Conservation (phyloP, 306 rosid species). For the Lathyrus sativus region DNA sequence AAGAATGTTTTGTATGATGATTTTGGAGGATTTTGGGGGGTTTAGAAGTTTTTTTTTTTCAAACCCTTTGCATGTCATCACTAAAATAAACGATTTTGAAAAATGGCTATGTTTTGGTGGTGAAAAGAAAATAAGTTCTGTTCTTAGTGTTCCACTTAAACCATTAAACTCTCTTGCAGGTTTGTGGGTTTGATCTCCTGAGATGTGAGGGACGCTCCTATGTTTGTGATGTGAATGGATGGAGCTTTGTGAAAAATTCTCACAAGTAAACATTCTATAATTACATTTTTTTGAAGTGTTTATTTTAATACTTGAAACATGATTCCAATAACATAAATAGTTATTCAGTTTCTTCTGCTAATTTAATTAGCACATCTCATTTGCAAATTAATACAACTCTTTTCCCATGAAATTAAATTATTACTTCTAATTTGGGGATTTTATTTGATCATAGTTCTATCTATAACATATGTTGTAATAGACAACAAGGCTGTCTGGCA, state of each 20-base stretch:
- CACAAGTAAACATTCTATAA: slow-evolving; percentile 71
- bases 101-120: background rate
- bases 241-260: slow-evolving; percentile 97
- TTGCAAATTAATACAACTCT: background rate
- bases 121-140: background rate
- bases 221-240: slow-evolving; percentile 97
- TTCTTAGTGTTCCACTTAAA: slow-evolving; percentile 8
- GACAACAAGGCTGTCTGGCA: slow-evolving; percentile 23
- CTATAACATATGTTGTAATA: background rate
- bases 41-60: too few species aligned
- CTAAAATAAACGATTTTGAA: background rate
- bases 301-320: slow-evolving; percentile 14
- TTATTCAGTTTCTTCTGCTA: slow-evolving; percentile 17
- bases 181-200: slow-evolving; percentile 96
- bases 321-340: slow-evolving; percentile 19
- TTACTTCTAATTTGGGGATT: slow-evolving; percentile 7
- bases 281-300: slow-evolving; percentile 31
- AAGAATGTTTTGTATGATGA: too few species aligned
- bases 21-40: too few species aligned
- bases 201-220: slow-evolving; percentile 96
- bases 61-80: background rate
- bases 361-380: slow-evolving; percentile 1
- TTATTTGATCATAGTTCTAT: slow-evolving; percentile 7
- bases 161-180: slow-evolving; percentile 56
- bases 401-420: background rate